Base-by-base conservation (phyloP, 768 basidiomycete genomes). In the Lyophyllum shimeji region DNA sequence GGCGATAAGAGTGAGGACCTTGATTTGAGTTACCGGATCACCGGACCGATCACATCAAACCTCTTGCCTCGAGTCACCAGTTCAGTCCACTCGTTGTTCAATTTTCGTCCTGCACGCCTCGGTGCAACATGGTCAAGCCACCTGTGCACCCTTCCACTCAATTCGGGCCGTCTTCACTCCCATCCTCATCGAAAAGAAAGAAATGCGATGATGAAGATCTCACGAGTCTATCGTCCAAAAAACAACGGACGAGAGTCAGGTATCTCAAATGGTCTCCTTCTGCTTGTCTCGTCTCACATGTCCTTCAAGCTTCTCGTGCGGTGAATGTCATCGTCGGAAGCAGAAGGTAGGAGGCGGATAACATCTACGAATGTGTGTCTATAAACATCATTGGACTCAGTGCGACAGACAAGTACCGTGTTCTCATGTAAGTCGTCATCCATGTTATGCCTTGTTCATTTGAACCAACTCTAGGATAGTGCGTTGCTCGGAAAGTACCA, bases 351-450 rank as follows among this genome's bases (percentile, higher is more conserved):
- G 56, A 56, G 18, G 57, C 7, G 55, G 46, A 20, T 33, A 29
- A 37, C 53, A 45, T 50, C 21, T 34, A 21, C 33, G 52, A 47
- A 31, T 49, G 25, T 34, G 59, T 45, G 49, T 58, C 45, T 27
- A 60, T 15, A 46, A 61, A 64, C 56, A 49, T 53, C 52, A 47
- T 46, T 27, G 50, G 45, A 37, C 49, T 39, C 68, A 93, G 89
- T 94, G 91, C 74, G 89, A 94, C 71, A 83, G 91, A 57, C 90
- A 92, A 73, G 72, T 88, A 54, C 90, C 90, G 21, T 93, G 90
- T 67, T 88, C 88, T 54, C 90, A 93, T 82, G 90, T 92, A 60
- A 58, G 80, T 72, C 25, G n/a, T 53, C 54, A 51, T 53, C 54
- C 20, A 40, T 50, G 23, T 29, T 60, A 34, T 21, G 45, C 20